Percentiles rank a stretch among this genome's conserved stretches.
phyloP scores from a whole-genome alignment of 495 filamentous ascomycete species.

The Monascus purpureus region DNA sequence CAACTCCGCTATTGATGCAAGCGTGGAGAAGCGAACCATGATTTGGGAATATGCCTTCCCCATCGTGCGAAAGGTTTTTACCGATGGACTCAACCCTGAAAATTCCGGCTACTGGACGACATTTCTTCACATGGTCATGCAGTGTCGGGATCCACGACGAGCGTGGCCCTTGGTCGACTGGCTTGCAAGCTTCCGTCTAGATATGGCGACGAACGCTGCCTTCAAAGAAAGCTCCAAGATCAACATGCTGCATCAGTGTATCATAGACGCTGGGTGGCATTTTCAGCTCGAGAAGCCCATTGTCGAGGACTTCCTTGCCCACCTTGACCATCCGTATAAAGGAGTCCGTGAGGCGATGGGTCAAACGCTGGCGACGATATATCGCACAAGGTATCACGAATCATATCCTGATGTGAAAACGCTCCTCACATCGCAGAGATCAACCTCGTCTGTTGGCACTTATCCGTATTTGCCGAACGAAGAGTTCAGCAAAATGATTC shows the following conservation, averaged over 20 bases:
- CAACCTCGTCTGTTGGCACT: conserved; percentile 69
- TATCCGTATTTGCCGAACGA: conserved; percentile 64
- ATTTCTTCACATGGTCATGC: conserved; percentile 74
- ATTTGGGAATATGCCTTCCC: conserved; percentile 88
- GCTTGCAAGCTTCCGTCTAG: conserved; percentile 73
- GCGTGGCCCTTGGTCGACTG: conserved; percentile 75
- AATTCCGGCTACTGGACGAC: conserved; percentile 91
- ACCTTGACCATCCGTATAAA: conserved; percentile 97
- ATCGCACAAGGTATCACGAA: conserved; percentile 82
- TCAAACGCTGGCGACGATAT: conserved; percentile 71
- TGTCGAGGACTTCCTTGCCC: conserved; percentile 71
- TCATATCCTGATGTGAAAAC: conserved; percentile 65
- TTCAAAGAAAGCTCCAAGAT: conserved; percentile 99
- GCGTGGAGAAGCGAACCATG: conserved; percentile 48
- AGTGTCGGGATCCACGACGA: conserved; percentile 74
- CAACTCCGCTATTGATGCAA: conserved; percentile 56
- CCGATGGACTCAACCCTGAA: conserved; percentile 83
- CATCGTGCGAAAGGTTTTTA: conserved; percentile 71
- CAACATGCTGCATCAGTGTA: conserved; percentile 74
- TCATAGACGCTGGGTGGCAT: conserved; percentile 87
- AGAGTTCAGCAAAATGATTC: conserved; percentile 60
- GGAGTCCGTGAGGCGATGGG: conserved; percentile 91
- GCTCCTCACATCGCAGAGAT: conserved; percentile 65
- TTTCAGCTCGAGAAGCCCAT: conserved; percentile 89
- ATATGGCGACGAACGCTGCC: conserved; percentile 89